These are phyloP conservation scores for Penicillium verhagenii DNA, from an alignment of 495 filamentous ascomycete genomes.

Conservation along the genomic window DNA sequence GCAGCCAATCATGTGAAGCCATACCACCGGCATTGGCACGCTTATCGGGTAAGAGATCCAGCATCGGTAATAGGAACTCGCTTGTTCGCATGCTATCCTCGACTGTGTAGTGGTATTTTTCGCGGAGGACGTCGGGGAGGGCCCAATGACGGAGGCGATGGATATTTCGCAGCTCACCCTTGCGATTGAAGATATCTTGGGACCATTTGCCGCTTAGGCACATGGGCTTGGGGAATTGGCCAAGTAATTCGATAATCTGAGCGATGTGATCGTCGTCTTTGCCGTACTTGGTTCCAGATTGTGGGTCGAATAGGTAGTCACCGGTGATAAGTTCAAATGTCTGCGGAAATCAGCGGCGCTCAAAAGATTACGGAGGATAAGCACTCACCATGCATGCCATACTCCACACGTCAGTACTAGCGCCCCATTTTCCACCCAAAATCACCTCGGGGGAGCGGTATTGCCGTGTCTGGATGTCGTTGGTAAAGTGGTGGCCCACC, in stretches of 20 bases:
- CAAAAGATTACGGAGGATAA: background rate
- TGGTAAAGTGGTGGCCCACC: conserved; percentile 98
- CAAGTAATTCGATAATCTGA: conserved; percentile 97
- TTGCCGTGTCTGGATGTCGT: conserved; percentile 97
- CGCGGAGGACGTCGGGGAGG: conserved; percentile 84
- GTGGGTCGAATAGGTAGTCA: conserved; percentile 98
- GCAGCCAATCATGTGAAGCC: conserved; percentile 77
- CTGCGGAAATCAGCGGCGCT: conserved; percentile 45
- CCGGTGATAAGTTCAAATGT: conserved; percentile 97
- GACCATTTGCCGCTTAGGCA: conserved; percentile 94
- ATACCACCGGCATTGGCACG: conserved; percentile 96
- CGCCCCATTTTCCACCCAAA: conserved; percentile 94
- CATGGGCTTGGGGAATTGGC: conserved; percentile 87
- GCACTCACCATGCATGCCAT: conserved; percentile 94
- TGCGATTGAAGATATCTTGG: conserved; percentile 98
- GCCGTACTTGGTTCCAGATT: conserved; percentile 98
- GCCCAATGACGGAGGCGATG: conserved; percentile 97
- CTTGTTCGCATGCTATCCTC: conserved; percentile 75
- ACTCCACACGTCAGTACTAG: conserved; percentile 98
- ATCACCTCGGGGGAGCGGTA: conserved; percentile 98
- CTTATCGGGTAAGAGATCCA: conserved; percentile 82
- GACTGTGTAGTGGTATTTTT: conserved; percentile 92
- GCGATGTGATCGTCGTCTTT: conserved; percentile 99
- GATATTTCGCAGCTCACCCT: conserved; percentile 96
- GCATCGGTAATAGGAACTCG: conserved; percentile 89